These are phyloP conservation scores for Penicillium sp. DNA, from an alignment of 2,329 filamentous ascomycete genomes.

Conservation along the genomic window DNA sequence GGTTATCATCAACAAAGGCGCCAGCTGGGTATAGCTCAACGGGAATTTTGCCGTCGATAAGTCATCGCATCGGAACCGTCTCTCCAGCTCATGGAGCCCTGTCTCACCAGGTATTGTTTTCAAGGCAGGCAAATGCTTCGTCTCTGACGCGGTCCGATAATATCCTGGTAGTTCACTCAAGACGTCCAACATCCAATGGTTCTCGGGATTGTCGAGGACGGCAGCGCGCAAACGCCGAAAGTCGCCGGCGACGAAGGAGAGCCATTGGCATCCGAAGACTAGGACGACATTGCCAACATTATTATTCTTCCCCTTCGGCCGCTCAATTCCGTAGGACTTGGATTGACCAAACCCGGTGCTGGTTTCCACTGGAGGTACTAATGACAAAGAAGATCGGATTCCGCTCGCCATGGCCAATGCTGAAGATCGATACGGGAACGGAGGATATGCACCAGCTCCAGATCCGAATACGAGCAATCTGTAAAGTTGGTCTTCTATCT, in stretches of 20 bases:
- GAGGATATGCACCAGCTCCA: not conserved
- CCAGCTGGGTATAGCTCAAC: slow-evolving; percentile 24
- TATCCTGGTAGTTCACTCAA: slow-evolving; percentile 22
- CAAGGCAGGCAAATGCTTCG: slow-evolving; percentile 14
- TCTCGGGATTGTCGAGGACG: slow-evolving; percentile 19
- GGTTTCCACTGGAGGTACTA: not conserved
- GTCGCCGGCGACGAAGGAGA: slow-evolving; percentile 20
- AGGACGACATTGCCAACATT: slow-evolving; percentile 15
- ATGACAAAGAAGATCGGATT: not conserved
- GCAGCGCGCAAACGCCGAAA: slow-evolving; percentile 20
- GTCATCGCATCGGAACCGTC: slow-evolving; percentile 21
- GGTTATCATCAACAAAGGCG: slow-evolving; percentile 25
- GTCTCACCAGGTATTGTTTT: slow-evolving; percentile 3
- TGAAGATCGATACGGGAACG: not conserved
- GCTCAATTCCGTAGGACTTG: not conserved
- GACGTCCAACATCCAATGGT: slow-evolving; percentile 24
- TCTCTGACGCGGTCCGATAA: slow-evolving; percentile 11
- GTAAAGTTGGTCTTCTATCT: not conserved
- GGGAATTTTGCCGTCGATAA: slow-evolving; percentile 19
- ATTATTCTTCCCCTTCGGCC: not conserved
- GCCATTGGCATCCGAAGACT: slow-evolving; percentile 27
- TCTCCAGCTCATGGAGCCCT: slow-evolving; percentile 14
- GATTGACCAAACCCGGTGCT: not conserved
- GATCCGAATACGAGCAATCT: not conserved
- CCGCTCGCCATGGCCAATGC: not conserved